A percentile compares a stretch with the other conserved stretches of the same genome.
Conservation (phyloP, 768 basidiomycete species). For the Lentinula lateritia region DNA sequence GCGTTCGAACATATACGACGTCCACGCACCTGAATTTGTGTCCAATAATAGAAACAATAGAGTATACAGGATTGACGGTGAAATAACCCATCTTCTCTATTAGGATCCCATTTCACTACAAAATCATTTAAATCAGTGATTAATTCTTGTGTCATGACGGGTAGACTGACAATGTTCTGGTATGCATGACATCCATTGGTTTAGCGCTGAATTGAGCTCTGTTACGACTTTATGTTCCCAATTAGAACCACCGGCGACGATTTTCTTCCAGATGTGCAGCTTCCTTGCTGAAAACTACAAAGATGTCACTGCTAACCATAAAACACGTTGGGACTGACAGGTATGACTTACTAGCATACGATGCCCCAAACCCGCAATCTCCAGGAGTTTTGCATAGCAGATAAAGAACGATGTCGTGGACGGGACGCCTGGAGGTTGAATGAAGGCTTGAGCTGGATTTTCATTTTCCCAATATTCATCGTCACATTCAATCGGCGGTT, state of each 20-base stretch:
- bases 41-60: constrained; percentile 32
- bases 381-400: not conserved
- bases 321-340: not conserved
- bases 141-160: not conserved
- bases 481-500: constrained; percentile 48
- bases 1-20: not conserved
- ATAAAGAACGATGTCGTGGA: constrained; percentile 5
- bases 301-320: not conserved
- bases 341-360: not conserved
- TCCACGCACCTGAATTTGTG: constrained; percentile 3
- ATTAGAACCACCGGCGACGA: not conserved
- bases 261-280: not conserved
- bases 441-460: constrained; percentile 12
- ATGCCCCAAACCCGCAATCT: constrained; percentile 1
- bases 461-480: constrained; percentile 31
- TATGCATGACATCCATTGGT: constrained; percentile 51
- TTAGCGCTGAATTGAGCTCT: constrained; percentile 35
- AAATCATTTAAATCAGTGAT: constrained; percentile 9
- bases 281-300: constrained; percentile 1
- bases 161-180: constrained; percentile 33
- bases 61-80: constrained; percentile 25
- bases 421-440: constrained; percentile 8
- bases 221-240: not conserved
- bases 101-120: constrained; percentile 35
- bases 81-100: constrained; percentile 20